A percentile compares a stretch with the other conserved stretches of the same genome.
phyloP scores from a whole-genome alignment of 1,139 yeast species.

The Candida pseudoviswanathii region DNA sequence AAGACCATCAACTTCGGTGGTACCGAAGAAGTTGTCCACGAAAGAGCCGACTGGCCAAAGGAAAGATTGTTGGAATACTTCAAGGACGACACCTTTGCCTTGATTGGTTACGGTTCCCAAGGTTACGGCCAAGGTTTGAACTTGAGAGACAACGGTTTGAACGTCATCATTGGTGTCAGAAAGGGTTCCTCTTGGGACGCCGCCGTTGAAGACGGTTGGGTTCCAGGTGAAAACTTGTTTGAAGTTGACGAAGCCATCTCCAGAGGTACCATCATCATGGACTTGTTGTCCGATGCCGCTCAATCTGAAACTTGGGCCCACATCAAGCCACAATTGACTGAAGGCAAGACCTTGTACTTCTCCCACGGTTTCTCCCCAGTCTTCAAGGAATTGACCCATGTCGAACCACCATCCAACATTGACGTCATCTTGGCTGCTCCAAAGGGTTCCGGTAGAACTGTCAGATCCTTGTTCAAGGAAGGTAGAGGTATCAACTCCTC shows the following conservation, averaged over 20 bases:
- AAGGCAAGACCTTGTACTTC: conserved; percentile 97
- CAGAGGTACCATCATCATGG: conserved; percentile 94
- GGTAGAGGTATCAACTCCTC: conserved; percentile 99
- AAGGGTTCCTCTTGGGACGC: conserved; percentile 99
- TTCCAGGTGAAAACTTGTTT: conserved; percentile 97
- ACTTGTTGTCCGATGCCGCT: conserved; percentile 98
- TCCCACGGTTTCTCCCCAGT: conserved; percentile 99
- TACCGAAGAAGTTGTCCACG: conserved; percentile 92
- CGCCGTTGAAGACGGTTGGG: conserved; percentile 99
- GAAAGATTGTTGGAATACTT: conserved; percentile 94
- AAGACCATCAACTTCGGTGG: conserved; percentile 98
- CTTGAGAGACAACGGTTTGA: conserved; percentile 98
- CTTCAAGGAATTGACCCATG: conserved; percentile 95
- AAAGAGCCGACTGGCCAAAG: conserved; percentile 99
- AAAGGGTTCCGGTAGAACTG: conserved; percentile 99
- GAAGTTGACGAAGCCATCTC: conserved; percentile 90
- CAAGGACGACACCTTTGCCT: conserved; percentile 96
- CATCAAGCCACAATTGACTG: conserved; percentile 87
- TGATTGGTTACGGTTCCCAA: conserved; percentile 99
- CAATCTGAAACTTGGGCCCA: conserved; percentile 97
- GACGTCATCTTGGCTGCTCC: conserved; percentile 99
- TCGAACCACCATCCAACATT: conserved; percentile 90
- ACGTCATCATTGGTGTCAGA: conserved; percentile 97
- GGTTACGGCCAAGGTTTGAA: conserved; percentile 99
- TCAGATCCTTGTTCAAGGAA: conserved; percentile 98